phyloP scores from a whole-genome alignment of 805 yeast genomes.

The Wickerhamiella vanderwaltii region DNA sequence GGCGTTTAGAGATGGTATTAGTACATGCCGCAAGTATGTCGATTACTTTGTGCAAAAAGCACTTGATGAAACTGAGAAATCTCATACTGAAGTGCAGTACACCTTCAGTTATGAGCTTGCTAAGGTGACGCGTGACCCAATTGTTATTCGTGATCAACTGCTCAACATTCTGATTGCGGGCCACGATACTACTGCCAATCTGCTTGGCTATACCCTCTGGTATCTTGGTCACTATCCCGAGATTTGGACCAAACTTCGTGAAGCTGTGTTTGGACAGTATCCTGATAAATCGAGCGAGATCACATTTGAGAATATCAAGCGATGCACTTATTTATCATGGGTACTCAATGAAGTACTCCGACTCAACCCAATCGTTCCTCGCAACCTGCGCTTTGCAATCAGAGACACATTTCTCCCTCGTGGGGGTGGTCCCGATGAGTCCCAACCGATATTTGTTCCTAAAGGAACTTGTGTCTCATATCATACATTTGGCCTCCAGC shows the following conservation, averaged over 20 bases:
- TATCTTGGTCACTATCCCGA: conserved; percentile 34
- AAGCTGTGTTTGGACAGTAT: conserved; percentile 16
- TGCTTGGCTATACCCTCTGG: conserved; percentile 32
- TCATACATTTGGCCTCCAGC: conserved; percentile 30
- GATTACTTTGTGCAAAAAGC: conserved; percentile 33
- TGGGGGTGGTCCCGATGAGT: conserved; percentile 33
- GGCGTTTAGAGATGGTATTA: conserved; percentile 27
- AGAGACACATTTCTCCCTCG: conserved; percentile 34
- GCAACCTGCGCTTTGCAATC: conserved; percentile 31
- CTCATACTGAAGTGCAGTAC: conserved; percentile 25
- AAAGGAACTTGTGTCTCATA: conserved; percentile 32
- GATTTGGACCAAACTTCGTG: conserved; percentile 29
- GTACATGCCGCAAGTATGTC: conserved; percentile 27
- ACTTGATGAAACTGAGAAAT: conserved; percentile 21
- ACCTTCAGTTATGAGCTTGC: conserved; percentile 36
- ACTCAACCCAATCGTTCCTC: conserved; percentile 37
- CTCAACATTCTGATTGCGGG: conserved; percentile 39
- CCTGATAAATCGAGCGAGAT: conserved; percentile 1
- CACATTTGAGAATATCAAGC: conserved; percentile 33
- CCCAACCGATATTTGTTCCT: conserved; percentile 27
- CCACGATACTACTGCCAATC: conserved; percentile 40
- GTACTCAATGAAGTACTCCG: conserved; percentile 34
- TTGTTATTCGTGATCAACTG: conserved; percentile 35
- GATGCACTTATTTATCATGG: conserved; percentile 32
- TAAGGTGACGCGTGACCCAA: conserved; percentile 34